Evolutionary conservation across 2,329 filamentous ascomycete genomes (phyloP).

Genomic region (Aschersonia sp.): DNA sequence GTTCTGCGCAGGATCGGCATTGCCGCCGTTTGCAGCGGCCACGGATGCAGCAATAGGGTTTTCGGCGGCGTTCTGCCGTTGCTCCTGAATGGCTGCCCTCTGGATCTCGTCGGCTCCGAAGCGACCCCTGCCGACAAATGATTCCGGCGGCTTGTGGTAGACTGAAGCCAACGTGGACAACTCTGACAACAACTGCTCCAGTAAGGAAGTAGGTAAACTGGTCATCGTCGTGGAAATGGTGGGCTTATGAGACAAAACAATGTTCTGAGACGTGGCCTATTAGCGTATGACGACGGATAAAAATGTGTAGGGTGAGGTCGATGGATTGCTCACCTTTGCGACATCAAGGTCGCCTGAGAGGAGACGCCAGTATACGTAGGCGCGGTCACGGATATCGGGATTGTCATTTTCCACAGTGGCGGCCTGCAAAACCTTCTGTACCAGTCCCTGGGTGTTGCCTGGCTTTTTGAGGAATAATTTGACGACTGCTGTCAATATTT

Average conservation of each 20-base stretch:
- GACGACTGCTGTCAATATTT: constrained; percentile 92
- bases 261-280: constrained; percentile 33
- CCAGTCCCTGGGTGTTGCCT: constrained; percentile 75
- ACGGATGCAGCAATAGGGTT: constrained; percentile 87
- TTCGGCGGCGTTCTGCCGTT: constrained; percentile 79
- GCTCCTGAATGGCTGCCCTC: constrained; percentile 90
- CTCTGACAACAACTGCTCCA: constrained; percentile 83
- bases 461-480: constrained; percentile 97
- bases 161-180: constrained; percentile 92
- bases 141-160: constrained; percentile 95
- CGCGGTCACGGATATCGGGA: constrained; percentile 89
- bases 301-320: not conserved
- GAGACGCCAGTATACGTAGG: constrained; percentile 96
- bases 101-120: constrained; percentile 92
- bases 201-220: constrained; percentile 65
- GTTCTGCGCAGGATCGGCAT: constrained; percentile 41
- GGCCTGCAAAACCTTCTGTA: constrained; percentile 86
- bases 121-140: constrained; percentile 92
- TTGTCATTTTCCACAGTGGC: constrained; percentile 95
- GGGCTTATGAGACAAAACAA: constrained; percentile 87
- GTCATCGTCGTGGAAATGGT: constrained; percentile 91
- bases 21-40: constrained; percentile 50
- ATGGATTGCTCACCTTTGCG: constrained; percentile 51
- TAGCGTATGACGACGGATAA: not conserved
- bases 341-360: constrained; percentile 83